These are phyloP conservation scores for Cercospora zeae-maydis DNA, from an alignment of 2,329 filamentous ascomycete species.

Conservation along the genomic window DNA sequence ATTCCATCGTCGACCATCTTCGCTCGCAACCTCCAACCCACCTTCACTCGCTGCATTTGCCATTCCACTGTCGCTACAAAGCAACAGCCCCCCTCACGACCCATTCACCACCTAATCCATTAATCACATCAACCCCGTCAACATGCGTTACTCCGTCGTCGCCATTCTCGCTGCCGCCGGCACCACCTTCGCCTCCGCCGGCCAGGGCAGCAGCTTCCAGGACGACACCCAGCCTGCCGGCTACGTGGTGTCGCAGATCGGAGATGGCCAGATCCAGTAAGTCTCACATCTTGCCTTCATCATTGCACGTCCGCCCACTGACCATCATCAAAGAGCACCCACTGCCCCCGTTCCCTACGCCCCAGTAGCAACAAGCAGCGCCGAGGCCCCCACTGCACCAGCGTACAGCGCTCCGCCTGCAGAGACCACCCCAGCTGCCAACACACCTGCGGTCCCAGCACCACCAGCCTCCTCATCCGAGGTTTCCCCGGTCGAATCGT, in stretches of 20 bases:
- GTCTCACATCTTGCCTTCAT: not conserved
- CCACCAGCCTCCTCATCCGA: slow-evolving; percentile 12
- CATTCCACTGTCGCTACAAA: slow-evolving; percentile 14
- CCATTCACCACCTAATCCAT: slow-evolving; percentile 4
- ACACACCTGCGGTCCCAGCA: slow-evolving; percentile 5
- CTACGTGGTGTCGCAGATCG: slow-evolving; percentile 24
- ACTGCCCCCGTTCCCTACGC: slow-evolving; percentile 13
- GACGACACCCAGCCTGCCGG: slow-evolving; percentile 12
- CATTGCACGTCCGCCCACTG: not conserved
- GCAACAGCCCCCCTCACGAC: not conserved
- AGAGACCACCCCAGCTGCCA: slow-evolving; percentile 11
- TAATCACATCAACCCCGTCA: slow-evolving; percentile 15
- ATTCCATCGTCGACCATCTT: slow-evolving; percentile 7
- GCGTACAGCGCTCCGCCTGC: slow-evolving; percentile 14
- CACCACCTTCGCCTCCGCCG: slow-evolving; percentile 15
- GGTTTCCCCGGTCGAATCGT: slow-evolving; percentile 10
- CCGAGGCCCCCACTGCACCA: slow-evolving; percentile 3
- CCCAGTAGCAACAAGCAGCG: slow-evolving; percentile 9
- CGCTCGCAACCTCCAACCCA: not conserved
- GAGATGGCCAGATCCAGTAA: slow-evolving; percentile 22
- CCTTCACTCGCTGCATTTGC: slow-evolving; percentile 9
- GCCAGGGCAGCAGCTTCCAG: not conserved
- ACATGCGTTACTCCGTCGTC: slow-evolving; percentile 25
- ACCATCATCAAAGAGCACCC: slow-evolving; percentile 7
- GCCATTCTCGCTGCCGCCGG: slow-evolving; percentile 22